Evolutionary conservation across 352 stramenopile genomes (phyloP), one percentile per base, ranked within the genome.

Genomic region (Globisporangium cederbergense): DNA sequence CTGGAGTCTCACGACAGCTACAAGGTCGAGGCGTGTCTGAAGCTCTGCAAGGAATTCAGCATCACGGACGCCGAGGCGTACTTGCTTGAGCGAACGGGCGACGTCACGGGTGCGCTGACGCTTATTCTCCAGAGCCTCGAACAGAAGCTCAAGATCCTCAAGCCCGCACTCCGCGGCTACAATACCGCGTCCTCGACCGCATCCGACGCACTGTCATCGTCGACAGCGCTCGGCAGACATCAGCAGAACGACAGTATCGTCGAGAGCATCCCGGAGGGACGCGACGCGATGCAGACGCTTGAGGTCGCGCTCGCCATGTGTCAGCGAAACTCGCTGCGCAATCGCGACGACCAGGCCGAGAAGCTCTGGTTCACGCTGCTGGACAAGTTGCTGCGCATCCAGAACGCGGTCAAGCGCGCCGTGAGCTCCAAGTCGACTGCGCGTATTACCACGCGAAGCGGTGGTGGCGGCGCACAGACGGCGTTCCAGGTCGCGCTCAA

Each of bases 351-450:
- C 11, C 91, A 98, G 58, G 92, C 92, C 6, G 92, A 96, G 64
- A 95, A 98, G 60, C 78, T 98, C 11, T 98, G 93, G 93, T 98
- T 98, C 66, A 97, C 95, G 60, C 78, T 98, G 28, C 70, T 98
- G 30, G 95, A 98, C 74, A 89, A 95, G 66, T 70, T 98, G 16
- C 76, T 98, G 58, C 91, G 96, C 65, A 94, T 96, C 55, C 96
- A 98, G 68, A 91, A 91, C 28, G 89, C 95, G 10, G 78, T 98
- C 8, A 93, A 97, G 69, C 80, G 93, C 38, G 83, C 84, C 11
- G 91, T 95, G 47, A 89, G 91, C 68, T 90, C 78, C 34, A 91
- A 82, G 72, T 76, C 72, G 64, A 83, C 68, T 14, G 73, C 83
- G 7, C 82, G 72, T 20, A 95, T 77, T 71, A 92, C 79, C 32